Conservation (phyloP, 768 basidiomycete genomes). For the Ramaria sp. region DNA sequence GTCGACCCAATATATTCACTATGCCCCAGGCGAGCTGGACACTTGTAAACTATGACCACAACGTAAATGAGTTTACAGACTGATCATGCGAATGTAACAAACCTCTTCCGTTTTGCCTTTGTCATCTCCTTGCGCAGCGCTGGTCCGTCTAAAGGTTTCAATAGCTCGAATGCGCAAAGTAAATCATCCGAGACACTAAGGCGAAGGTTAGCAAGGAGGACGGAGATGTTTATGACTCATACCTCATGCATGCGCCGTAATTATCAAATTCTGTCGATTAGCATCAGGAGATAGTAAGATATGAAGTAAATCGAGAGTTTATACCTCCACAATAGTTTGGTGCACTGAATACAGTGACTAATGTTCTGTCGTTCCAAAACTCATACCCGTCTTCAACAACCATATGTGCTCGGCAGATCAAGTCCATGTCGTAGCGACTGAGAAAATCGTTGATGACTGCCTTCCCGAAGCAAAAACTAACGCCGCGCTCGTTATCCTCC, state of each 20-base stretch:
- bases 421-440: slow-evolving; percentile 93
- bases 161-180: slow-evolving; percentile 91
- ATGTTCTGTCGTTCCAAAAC: slow-evolving; percentile 97
- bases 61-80: not conserved
- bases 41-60: not conserved
- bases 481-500: slow-evolving; percentile 99
- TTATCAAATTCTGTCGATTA: slow-evolving; percentile 72
- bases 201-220: slow-evolving; percentile 5
- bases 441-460: slow-evolving; percentile 94
- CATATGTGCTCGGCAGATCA: slow-evolving; percentile 99
- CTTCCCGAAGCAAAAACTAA: slow-evolving; percentile 99
- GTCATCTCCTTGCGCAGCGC: slow-evolving; percentile 98
- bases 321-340: slow-evolving; percentile 94
- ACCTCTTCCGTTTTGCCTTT: slow-evolving; percentile 98
- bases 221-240: slow-evolving; percentile 12
- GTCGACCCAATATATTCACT: not conserved
- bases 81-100: slow-evolving; percentile 13
- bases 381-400: slow-evolving; percentile 99
- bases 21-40: not conserved
- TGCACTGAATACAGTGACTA: slow-evolving; percentile 98
- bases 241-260: slow-evolving; percentile 94
- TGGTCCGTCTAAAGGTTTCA: slow-evolving; percentile 91
- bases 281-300: slow-evolving; percentile 13
- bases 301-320: slow-evolving; percentile 21
- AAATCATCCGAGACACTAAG: slow-evolving; percentile 90